A percentile compares a stretch with the other conserved stretches of the same genome.
phyloP scores from a whole-genome alignment of 2,329 filamentous ascomycete genomes.

The Ophiocordyceps camponoti-leonardi region DNA sequence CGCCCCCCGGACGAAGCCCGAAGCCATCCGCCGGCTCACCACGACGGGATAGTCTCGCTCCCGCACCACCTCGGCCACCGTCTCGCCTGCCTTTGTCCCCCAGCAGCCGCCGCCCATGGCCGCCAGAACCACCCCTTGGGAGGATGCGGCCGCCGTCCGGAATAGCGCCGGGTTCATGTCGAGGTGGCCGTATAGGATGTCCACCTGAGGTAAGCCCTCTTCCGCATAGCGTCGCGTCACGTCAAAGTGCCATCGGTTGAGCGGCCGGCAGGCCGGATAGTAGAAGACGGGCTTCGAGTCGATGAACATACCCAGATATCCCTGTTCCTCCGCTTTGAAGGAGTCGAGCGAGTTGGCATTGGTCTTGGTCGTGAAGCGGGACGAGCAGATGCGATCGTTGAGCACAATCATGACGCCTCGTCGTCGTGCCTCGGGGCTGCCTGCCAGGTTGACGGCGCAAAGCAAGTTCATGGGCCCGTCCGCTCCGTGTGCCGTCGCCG shows the following conservation, averaged over 20 bases:
- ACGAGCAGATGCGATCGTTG: slow-evolving; percentile 41
- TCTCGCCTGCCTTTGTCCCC: slow-evolving; percentile 18
- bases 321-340: slow-evolving; percentile 39
- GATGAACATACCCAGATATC: slow-evolving; percentile 39
- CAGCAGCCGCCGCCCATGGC: slow-evolving; percentile 37
- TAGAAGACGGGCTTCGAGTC: slow-evolving; percentile 43
- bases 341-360: slow-evolving; percentile 47
- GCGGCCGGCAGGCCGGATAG: slow-evolving; percentile 31
- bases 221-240: slow-evolving; percentile 11
- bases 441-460: slow-evolving; percentile 39
- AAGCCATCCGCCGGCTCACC: slow-evolving; percentile 30
- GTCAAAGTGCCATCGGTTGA: slow-evolving; percentile 26
- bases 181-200: slow-evolving; percentile 38
- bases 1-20: slow-evolving; percentile 30
- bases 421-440: slow-evolving; percentile 21
- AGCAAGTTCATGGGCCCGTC: slow-evolving; percentile 47
- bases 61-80: slow-evolving; percentile 24
- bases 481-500: slow-evolving; percentile 42
- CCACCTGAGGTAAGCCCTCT: slow-evolving; percentile 30
- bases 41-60: slow-evolving; percentile 28
- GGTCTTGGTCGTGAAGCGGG: slow-evolving; percentile 43
- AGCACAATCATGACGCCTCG: slow-evolving; percentile 42
- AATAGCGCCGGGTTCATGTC: slow-evolving; percentile 30
- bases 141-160: slow-evolving; percentile 25
- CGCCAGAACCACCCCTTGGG: slow-evolving; percentile 36